Conservation (phyloP, 768 basidiomycete species). For the Paxillus ammoniavirescens region DNA sequence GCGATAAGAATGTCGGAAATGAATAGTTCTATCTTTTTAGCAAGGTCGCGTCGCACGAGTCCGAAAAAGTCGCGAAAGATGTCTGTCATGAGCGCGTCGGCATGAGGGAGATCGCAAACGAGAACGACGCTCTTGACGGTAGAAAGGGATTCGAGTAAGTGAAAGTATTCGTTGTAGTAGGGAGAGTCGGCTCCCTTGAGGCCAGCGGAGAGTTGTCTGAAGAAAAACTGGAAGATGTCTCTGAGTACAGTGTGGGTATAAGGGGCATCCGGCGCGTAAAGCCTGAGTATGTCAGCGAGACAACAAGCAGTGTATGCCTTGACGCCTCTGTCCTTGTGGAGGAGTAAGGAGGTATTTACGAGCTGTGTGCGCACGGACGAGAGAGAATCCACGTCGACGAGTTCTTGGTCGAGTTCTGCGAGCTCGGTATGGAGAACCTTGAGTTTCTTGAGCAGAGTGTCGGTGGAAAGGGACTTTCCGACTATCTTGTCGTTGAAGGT, state of each 20-base stretch:
- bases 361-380: conserved; percentile 72
- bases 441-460: conserved; percentile 83
- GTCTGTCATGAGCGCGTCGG: conserved; percentile 80
- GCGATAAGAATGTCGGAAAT: conserved; percentile 90
- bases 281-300: conserved; percentile 86
- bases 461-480: conserved; percentile 73
- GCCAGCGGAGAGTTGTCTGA: conserved; percentile 74
- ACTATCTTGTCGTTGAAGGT: conserved; percentile 81
- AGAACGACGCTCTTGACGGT: conserved; percentile 94
- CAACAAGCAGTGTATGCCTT: conserved; percentile 95
- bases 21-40: conserved; percentile 82
- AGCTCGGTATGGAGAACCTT: conserved; percentile 76
- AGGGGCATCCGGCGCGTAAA: conserved; percentile 97
- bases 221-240: conserved; percentile 98
- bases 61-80: conserved; percentile 84
- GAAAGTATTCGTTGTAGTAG: conserved; percentile 92
- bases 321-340: conserved; percentile 95
- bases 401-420: conserved; percentile 84
- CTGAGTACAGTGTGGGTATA: conserved; percentile 81
- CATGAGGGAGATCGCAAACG: conserved; percentile 85
- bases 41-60: conserved; percentile 68
- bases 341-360: conserved; percentile 71
- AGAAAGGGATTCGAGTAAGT: conserved; percentile 89
- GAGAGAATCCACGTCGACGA: conserved; percentile 73
- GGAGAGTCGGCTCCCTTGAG: conserved; percentile 76